phyloP scores from a whole-genome alignment of 805 yeast species.

The Pichia membranifaciens region DNA sequence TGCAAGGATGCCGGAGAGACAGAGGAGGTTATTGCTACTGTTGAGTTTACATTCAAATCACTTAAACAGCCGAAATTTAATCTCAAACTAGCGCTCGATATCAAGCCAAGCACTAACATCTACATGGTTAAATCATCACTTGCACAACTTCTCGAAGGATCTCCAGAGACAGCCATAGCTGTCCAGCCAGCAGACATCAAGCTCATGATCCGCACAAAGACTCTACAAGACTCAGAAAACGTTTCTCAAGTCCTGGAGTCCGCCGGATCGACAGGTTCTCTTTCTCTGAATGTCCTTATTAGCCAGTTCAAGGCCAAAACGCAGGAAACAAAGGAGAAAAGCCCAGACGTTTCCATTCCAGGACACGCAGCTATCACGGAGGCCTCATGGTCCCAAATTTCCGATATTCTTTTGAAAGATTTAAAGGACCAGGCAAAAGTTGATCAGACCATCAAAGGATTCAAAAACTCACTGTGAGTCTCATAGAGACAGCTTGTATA shows the following conservation, averaged over 20 bases:
- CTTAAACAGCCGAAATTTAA: conserved; percentile 68
- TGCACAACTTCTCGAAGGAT: conserved; percentile 23
- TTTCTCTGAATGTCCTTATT: conserved; percentile 16
- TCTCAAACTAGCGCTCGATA: conserved; percentile 10
- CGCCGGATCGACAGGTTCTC: background rate
- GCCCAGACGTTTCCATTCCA: background rate
- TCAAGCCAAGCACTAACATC: conserved; percentile 23
- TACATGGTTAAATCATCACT: conserved; percentile 36
- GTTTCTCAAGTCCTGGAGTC: conserved; percentile 18
- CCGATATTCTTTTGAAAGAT: conserved; percentile 8
- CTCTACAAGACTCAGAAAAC: conserved; percentile 39
- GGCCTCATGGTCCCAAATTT: conserved; percentile 12
- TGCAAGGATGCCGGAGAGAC: background rate
- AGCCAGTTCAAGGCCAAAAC: conserved; percentile 8
- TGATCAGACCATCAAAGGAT: background rate
- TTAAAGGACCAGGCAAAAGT: conserved; percentile 2
- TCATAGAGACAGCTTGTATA: background rate
- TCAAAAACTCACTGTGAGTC: conserved; percentile 5
- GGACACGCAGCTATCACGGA: background rate
- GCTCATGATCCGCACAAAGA: conserved; percentile 46
- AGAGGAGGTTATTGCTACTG: background rate
- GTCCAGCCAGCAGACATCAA: conserved; percentile 35
- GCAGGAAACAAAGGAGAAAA: background rate
- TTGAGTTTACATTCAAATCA: conserved; percentile 43
- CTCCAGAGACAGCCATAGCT: conserved; percentile 21